Base-by-base conservation (phyloP, 306 rosid species). In the Glycine tomentella region DNA sequence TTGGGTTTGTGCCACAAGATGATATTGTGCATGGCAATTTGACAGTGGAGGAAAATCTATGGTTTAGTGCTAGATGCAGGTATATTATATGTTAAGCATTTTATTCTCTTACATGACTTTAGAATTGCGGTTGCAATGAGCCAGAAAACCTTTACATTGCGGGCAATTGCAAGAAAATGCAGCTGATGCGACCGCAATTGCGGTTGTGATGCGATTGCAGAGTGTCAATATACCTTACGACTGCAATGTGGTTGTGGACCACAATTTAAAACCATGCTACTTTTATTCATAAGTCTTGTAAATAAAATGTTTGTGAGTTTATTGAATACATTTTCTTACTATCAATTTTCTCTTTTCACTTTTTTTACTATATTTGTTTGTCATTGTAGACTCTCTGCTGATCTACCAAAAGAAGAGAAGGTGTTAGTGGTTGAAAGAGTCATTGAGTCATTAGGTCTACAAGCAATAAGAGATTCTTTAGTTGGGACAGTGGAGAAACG, bases 31-130 rank as follows among this genome's bases (percentile, higher is more conserved):
- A 93, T 74, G 99, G 99, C 36, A 95, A 95, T 82, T 89, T 95
- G 89, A 93, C 98, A 3, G 99, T 95, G 69, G 99, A 95, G 87
- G 99, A 95, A 85, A 95, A 95, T 88, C 88, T 95, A 36, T 93
- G 99, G 99, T 95, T 95, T 78, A 95, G 99, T 76, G 99, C 99
- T 55, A 88, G 98, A 89, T 93, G 98, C 97, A 95, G 99, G 98
- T 90, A 87, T 75, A 63, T 34, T 58, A 76, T 72, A 72, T 63
- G 79, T 78, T 10, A 45, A 62, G 38, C 74, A 72, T 20, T 45
- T 58, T 14, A 50, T 42, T 69, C 55, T n/a, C 62, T 53, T 50
- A n/a, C 4, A 40, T 33, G 17, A 55, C 14, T 58, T 25, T 25
- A 25, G 31, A 25, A 25, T 25, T 25, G 31, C 31, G 31, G 31